Evolutionary conservation across 1,139 yeast species (phyloP), one percentile per base, ranked within the genome.

Genomic region (Lodderomyces metapsilosis): DNA sequence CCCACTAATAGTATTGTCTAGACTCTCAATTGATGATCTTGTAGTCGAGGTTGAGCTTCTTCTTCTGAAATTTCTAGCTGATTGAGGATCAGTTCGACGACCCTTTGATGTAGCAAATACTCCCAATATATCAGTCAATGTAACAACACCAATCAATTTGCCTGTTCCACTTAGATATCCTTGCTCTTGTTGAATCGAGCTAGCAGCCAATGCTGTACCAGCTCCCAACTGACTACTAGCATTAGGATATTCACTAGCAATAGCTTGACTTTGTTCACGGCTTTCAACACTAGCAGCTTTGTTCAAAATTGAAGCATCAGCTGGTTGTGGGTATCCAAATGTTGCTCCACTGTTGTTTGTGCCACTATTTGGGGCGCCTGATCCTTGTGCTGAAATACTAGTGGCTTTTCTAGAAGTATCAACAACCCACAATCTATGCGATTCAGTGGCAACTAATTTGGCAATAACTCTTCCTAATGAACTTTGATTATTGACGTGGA

Each of bases 391-490:
- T 5, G 27, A 18, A 3, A 21, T n/a, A 16, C 45, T 24, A 22
- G 43, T 35, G 28, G 43, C 43, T 32, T 49, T 45, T 23, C 47
- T 55, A 22, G 82, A 80, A 11, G 43, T 22, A 54, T 86, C 91
- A 17, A 88, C 96, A 43, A 91, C 83, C 97, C 97, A 91, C 51
- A 91, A 70, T 59, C 98, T 77, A 65, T 92, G 98, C 11, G 96
- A 80, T 61, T 84, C 84, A 4, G 98, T 92, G 9, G 98, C 98
- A 21, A 92, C 97, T 52, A 92, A 73, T 63, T 92, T 92, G 37
- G 98, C 98, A 54, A 92, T 77, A 9, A 94, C 89, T 59, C 96
- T 78, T 21, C 91, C 95, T 39, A 92, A 74, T 0, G 94, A 83
- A 11, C 94, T 81, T 37, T 77, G 76, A 46, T 80, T 78, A 50